Evolutionary conservation across 441 rosid genomes (phyloP), one percentile per base, ranked within the genome.

Genomic region (Bruguiera hainesii): DNA sequence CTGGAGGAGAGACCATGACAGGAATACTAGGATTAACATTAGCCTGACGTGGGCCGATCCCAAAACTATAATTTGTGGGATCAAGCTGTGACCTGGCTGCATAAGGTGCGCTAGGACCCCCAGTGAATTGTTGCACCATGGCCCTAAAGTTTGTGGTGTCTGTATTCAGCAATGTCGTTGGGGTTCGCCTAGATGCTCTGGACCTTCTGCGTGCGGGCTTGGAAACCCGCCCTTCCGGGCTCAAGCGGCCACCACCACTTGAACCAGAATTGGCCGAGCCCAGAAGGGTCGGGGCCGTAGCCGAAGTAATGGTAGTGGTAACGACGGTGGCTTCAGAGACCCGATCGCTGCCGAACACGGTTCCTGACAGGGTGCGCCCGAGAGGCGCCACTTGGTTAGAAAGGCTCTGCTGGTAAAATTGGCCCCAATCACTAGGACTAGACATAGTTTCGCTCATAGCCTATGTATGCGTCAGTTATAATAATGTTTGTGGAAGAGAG

Each of bases 81-180:
- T 56, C 50, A 2, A 67, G 75, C 13, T 63, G 80, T 16, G 79
- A 23, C 5, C 74, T 79, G 1, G 80, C 20, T 0, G 76, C 71
- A 49, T 80, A 83, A 33, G 73, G 80, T 5, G 89, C 84, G 3
- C 72, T 80, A 7, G 96, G 97, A n/a, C 93, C 90, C 0, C 98
- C 98, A 0, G 98, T 93, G 79, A 83, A 93, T 30, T 90, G 98
- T 28, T 93, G 98, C 28, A 93, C 97, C 96, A 93, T 83, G 77
- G 97, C 91, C 23, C 98, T 79, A 72, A 93, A 93, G 64, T 93
- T 93, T 1, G 93, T 23, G 9, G 96, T 86, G 79, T 90, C 94
- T 0, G 98, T 93, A 67, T 84, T 90, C 52, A 93, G 76, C 56
- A 90, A 75, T 7, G 98, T 93, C 48, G 98, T 93, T 0, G 98